Evolutionary conservation across 306 rosid genomes (phyloP).

Genomic region (Pterocarpus macrocarpus): DNA sequence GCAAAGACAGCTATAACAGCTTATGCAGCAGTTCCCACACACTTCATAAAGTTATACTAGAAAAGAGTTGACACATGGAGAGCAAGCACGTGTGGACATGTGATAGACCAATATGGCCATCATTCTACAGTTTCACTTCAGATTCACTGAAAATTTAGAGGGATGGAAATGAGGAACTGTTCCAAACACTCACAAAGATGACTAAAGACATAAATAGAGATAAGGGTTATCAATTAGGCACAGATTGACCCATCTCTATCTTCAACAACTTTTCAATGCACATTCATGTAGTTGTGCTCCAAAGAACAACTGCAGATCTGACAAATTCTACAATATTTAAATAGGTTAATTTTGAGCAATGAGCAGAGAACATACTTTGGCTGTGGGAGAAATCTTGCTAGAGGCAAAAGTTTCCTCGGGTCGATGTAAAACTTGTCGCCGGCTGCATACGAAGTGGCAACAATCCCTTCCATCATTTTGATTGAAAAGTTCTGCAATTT

Average conservation of each 20-base stretch:
- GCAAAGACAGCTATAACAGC: neutral
- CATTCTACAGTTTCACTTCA: neutral
- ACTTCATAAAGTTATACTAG: slow-evolving; percentile 2
- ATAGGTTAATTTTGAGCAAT: neutral
- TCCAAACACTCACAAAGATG: neutral
- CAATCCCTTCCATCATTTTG: slow-evolving; percentile 96
- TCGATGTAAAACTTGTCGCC: slow-evolving; percentile 95
- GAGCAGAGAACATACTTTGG: slow-evolving; percentile 75
- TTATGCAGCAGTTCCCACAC: neutral
- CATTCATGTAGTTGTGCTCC: neutral
- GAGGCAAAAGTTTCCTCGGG: slow-evolving; percentile 92
- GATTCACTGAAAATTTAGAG: neutral
- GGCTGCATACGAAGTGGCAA: slow-evolving; percentile 77
- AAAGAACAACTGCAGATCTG: neutral
- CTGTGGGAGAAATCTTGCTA: slow-evolving; percentile 94
- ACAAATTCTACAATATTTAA: neutral
- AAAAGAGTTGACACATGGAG: neutral
- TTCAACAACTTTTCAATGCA: neutral
- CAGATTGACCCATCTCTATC: neutral
- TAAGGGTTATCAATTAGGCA: neutral
- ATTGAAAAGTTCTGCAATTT: slow-evolving; percentile 75
- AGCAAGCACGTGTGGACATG: neutral
- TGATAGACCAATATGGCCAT: neutral
- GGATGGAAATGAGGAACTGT: neutral
- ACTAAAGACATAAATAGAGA: neutral